Evolutionary conservation across 768 basidiomycete species (phyloP).

Genomic region (Rhizopogon vesiculosus): DNA sequence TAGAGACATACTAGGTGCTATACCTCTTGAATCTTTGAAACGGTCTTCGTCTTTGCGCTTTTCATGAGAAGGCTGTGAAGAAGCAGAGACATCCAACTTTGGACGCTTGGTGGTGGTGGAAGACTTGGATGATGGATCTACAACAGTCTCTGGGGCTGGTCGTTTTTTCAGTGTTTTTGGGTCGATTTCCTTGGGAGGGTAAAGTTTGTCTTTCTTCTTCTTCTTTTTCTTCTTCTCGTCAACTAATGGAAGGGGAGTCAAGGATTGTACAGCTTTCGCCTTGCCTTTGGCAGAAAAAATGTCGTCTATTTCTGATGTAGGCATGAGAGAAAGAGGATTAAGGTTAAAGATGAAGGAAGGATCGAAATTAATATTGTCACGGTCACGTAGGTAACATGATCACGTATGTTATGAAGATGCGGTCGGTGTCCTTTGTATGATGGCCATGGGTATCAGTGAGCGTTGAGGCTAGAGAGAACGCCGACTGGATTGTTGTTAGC

Average conservation of each 20-base stretch:
- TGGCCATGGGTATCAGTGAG: neutral
- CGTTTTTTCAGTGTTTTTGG: conserved; percentile 23
- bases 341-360: conserved; percentile 9
- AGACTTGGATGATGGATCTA: conserved; percentile 54
- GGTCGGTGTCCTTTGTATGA: neutral
- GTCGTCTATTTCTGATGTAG: conserved; percentile 78
- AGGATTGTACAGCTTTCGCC: conserved; percentile 16
- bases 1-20: conserved; percentile 53
- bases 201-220: conserved; percentile 22
- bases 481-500: too few relatives aligned
- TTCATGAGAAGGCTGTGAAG: conserved; percentile 16
- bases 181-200: neutral
- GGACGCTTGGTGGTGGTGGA: conserved; percentile 30
- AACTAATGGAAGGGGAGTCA: conserved; percentile 24
- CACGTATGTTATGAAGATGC: neutral
- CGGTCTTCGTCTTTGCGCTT: conserved; percentile 31
- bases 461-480: too few relatives aligned
- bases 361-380: neutral
- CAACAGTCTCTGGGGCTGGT: conserved; percentile 51
- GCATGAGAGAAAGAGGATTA: conserved; percentile 22
- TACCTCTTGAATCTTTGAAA: conserved; percentile 76
- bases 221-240: conserved; percentile 41
- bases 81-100: conserved; percentile 24
- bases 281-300: conserved; percentile 65
- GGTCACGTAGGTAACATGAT: neutral